phyloP scores from a whole-genome alignment of 495 filamentous ascomycete genomes.

The Astrothelium subdiscretum region DNA sequence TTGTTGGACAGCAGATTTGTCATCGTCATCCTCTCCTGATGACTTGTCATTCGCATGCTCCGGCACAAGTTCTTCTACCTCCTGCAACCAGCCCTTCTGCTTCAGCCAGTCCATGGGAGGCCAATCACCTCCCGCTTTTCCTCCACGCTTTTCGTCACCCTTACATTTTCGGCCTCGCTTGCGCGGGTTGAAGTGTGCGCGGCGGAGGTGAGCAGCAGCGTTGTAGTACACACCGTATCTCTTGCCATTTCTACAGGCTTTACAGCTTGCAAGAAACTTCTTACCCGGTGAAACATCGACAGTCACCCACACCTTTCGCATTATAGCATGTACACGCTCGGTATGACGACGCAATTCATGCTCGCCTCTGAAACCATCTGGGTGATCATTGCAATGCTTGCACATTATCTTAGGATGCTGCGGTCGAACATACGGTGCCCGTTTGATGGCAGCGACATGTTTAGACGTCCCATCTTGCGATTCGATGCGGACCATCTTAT shows the following conservation, averaged over 20 bases:
- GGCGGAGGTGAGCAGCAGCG: constrained; percentile 79
- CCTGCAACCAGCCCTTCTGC: constrained; percentile 57
- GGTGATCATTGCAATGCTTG: constrained; percentile 58
- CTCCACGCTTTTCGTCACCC: constrained; percentile 58
- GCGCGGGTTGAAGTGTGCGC: constrained; percentile 72
- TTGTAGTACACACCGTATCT: constrained; percentile 91
- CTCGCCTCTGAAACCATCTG: constrained; percentile 82
- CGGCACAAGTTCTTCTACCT: constrained; percentile 43
- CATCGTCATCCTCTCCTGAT: background rate
- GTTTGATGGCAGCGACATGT: constrained; percentile 52
- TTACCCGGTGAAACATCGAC: constrained; percentile 38
- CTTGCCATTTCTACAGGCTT: constrained; percentile 68
- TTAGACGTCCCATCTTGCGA: constrained; percentile 49
- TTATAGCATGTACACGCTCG: constrained; percentile 62
- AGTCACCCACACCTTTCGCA: constrained; percentile 73
- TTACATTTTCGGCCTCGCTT: constrained; percentile 44
- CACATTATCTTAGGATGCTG: constrained; percentile 69
- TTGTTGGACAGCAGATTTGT: background rate
- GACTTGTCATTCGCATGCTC: background rate
- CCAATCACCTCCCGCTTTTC: constrained; percentile 72
- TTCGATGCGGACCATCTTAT: constrained; percentile 43
- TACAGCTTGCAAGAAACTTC: constrained; percentile 64
- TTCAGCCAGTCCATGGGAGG: constrained; percentile 73
- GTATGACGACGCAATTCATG: constrained; percentile 85
- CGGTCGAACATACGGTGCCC: constrained; percentile 62